A percentile compares a stretch with the other conserved stretches of the same genome.
Conservation (phyloP, 2,329 filamentous ascomycete genomes). For the Fusarium xylarioides region DNA sequence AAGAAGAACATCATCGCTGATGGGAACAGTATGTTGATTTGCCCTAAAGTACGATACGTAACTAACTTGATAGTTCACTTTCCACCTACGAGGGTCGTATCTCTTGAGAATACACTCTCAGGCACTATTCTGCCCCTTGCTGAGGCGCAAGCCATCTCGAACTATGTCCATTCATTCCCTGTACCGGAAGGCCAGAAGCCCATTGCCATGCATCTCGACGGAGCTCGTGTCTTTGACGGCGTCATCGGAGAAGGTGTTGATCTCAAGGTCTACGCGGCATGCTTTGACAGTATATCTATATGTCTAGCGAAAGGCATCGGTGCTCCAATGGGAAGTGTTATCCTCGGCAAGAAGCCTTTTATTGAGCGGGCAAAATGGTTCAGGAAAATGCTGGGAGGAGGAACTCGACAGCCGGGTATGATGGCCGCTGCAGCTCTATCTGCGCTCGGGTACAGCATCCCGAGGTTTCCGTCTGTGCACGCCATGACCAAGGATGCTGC, state of each 20-base stretch:
- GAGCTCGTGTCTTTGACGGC: slow-evolving; percentile 79
- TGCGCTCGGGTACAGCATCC: slow-evolving; percentile 57
- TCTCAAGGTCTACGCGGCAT: slow-evolving; percentile 69
- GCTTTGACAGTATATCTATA: slow-evolving; percentile 77
- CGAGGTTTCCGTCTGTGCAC: slow-evolving; percentile 35
- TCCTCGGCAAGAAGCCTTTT: slow-evolving; percentile 60
- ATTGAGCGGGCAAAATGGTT: slow-evolving; percentile 51
- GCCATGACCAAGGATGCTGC: slow-evolving; percentile 29
- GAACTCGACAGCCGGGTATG: slow-evolving; percentile 74
- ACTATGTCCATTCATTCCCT: slow-evolving; percentile 65
- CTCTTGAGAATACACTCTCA: slow-evolving; percentile 81
- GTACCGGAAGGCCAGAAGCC: slow-evolving; percentile 50
- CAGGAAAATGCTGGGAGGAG: slow-evolving; percentile 77
- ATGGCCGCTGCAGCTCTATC: slow-evolving; percentile 74
- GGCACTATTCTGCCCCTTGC: slow-evolving; percentile 78
- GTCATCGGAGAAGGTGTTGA: slow-evolving; percentile 72
- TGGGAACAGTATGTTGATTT: slow-evolving; percentile 36
- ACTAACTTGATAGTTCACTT: slow-evolving; percentile 71
- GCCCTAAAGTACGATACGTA: background rate
- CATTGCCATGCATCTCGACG: slow-evolving; percentile 77
- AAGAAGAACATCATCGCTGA: slow-evolving; percentile 49
- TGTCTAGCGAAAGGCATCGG: slow-evolving; percentile 83
- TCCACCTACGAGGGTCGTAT: slow-evolving; percentile 80
- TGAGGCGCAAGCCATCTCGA: slow-evolving; percentile 72
- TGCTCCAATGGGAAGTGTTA: slow-evolving; percentile 78